Evolutionary conservation across 108 stramenopile genomes (phyloP), one percentile per base, ranked within the genome.

Genomic region (Pseudonitzschia pungens): DNA sequence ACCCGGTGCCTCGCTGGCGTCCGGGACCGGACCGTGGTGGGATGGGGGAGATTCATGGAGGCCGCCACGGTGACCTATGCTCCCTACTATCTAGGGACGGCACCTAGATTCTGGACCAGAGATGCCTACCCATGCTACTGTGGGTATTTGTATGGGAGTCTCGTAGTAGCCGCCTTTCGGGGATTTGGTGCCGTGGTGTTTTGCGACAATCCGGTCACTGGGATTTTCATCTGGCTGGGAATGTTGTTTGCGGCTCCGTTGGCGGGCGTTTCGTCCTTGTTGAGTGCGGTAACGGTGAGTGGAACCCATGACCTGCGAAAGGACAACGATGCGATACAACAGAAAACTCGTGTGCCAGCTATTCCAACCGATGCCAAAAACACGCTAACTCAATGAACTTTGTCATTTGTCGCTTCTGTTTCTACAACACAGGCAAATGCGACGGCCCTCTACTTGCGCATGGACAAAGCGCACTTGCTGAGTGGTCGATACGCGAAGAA

Each of bases 151-250:
- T 36, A 36, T 54, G 56, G 15, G 43, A 43, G 11, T 50, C 11
- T 73, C 31, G 3, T 45, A 0, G 79, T 76, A 72, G 79, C 57
- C 14, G 43, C 36, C 18, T 52, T 56, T 0, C 79, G 79, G 32
- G 54, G 63, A 2, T 80, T 76, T 76, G 75, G 79, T 22, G 45
- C 56, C 43, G 75, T 80, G 18, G 29, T 80, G 16, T 80, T 80
- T 57, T 80, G 79, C 40, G 52, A 80, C 53, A 80, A 80, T 66
- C 79, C 79, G 18, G 45, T 80, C 18, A 72, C 79, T 3, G 79
- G 79, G n/a, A 57, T 50, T 16, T 80, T 76, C 11, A 66, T 76
- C 26, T 52, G 27, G 79, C n/a, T 76, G 43, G 79, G 63, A 14
- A 71, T 80, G 31, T 18, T 80, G 7, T 24, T 53, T 29, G 52